Evolutionary conservation across 2,329 filamentous ascomycete genomes (phyloP).

Genomic region (Dryadomyces sulphureus): DNA sequence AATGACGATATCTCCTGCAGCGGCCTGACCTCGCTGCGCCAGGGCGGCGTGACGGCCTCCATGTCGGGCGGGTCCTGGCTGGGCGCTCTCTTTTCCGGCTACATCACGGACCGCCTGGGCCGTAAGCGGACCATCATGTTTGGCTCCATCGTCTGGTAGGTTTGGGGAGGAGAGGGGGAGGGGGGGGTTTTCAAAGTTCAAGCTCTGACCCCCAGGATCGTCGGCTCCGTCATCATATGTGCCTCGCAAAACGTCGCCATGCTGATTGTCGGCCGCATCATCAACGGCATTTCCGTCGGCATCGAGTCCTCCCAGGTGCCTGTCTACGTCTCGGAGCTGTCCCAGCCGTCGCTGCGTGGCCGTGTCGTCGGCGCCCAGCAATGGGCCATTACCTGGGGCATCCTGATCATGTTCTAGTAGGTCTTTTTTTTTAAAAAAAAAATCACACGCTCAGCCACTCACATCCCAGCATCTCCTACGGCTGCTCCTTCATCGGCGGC

Average conservation of each 20-base stretch:
- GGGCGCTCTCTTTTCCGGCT: slow-evolving; percentile 45
- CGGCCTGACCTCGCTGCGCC: slow-evolving; percentile 14
- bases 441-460: too few species aligned
- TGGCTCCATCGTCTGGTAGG: slow-evolving; percentile 33
- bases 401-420: slow-evolving; percentile 28
- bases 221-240: slow-evolving; percentile 30
- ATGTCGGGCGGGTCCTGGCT: slow-evolving; percentile 60
- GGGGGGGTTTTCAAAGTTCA: too few species aligned
- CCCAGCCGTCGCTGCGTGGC: slow-evolving; percentile 29
- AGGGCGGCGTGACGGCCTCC: slow-evolving; percentile 52
- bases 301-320: slow-evolving; percentile 60
- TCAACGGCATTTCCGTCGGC: slow-evolving; percentile 58
- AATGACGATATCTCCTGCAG: slow-evolving; percentile 3
- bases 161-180: too few species aligned
- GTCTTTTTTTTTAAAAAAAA: background rate
- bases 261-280: slow-evolving; percentile 53
- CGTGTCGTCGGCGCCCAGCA: slow-evolving; percentile 29
- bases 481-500: slow-evolving; percentile 23
- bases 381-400: slow-evolving; percentile 19
- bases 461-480: slow-evolving; percentile 23
- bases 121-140: slow-evolving; percentile 35
- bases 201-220: slow-evolving; percentile 25
- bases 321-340: slow-evolving; percentile 54
- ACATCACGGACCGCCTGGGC: slow-evolving; percentile 37
- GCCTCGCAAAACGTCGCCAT: slow-evolving; percentile 32